Evolutionary conservation across 2,329 filamentous ascomycete species (phyloP), one percentile per base, ranked within the genome.

Genomic region (Fusarium brachygibbosum): DNA sequence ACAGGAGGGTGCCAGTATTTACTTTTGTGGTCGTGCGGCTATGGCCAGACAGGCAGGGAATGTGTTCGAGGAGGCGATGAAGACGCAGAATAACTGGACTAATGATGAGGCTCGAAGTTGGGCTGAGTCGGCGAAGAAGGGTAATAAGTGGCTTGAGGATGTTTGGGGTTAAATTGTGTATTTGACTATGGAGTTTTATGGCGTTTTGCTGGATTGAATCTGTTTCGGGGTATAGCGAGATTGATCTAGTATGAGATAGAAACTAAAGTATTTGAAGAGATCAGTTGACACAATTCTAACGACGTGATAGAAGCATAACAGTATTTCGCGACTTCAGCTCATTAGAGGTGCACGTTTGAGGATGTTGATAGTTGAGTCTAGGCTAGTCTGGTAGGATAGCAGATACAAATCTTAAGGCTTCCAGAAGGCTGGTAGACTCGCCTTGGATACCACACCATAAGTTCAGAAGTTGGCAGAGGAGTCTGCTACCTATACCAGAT

Each of bases 121-220:
- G 84, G 79, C 76, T 25, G 83, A 83, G 65, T 78, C 74, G 17
- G 73, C 84, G 38, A 86, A 84, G 79, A 83, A 80, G 69, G 78
- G 79, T 29, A 81, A 79, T n/a, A 85, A 84, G 72, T 86, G 84
- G 83, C 81, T 82, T 68, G 83, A 86, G 69, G 84, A 87, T 79
- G 84, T 86, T 42, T 86, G 84, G 84, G 82, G 82, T 23, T 83
- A n/a, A 44, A 14, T 10, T 25, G 6, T 25, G 8, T 25, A 28
- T 14, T 25, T 52, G 16, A 6, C 2, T 2, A 25, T 6, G 52
- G 40, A 37, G 42, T 35, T 31, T n/a, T 10, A 17, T 31, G 46
- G 37, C 38, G 55, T 55, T 52, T 61, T 8, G 41, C 11, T 28
- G 23, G 41, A 21, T 25, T 16, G 21, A 41, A 14, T 3, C 6